Evolutionary conservation across 106 monocot species (phyloP).

Genomic region (Triglochin maritima): DNA sequence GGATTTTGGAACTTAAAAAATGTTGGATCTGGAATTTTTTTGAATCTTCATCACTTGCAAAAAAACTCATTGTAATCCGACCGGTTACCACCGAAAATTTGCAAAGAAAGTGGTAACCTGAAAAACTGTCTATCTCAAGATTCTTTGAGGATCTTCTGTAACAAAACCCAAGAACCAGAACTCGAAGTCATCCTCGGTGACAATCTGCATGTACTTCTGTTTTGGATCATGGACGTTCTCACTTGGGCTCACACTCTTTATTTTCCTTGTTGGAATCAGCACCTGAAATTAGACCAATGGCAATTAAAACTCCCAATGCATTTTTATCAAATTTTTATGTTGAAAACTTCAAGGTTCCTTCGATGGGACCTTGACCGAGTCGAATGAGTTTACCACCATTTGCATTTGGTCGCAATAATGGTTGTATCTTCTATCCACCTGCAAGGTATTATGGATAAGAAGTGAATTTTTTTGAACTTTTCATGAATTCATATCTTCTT

Average conservation of each 20-base stretch:
- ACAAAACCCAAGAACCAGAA: slow-evolving; percentile 69
- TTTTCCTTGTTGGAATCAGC: slow-evolving; percentile 33
- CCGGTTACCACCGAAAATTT: too few species aligned
- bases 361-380: slow-evolving; percentile 43
- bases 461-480: neutral
- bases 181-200: slow-evolving; percentile 44
- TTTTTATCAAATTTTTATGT: neutral
- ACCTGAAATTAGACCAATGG: slow-evolving; percentile 15
- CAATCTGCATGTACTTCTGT: slow-evolving; percentile 45
- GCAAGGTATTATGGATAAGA: neutral
- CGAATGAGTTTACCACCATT: slow-evolving; percentile 79
- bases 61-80: too few species aligned
- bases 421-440: slow-evolving; percentile 95
- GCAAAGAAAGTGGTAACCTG: neutral
- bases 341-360: too few species aligned
- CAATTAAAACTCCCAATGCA: neutral
- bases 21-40: too few species aligned
- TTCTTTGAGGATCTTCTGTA: slow-evolving; percentile 40
- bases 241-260: slow-evolving; percentile 31
- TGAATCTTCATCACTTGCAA: too few species aligned
- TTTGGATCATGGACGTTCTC: slow-evolving; percentile 37
- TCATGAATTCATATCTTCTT: too few species aligned
- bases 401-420: slow-evolving; percentile 96
- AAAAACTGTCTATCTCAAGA: slow-evolving; percentile 19
- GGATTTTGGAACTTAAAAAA: too few species aligned